Percentiles rank a stretch among this genome's conserved stretches.
These are phyloP conservation scores for Ceratobasidium papillatum DNA, from an alignment of 1,284 basidiomycete species.

Conservation along the genomic window DNA sequence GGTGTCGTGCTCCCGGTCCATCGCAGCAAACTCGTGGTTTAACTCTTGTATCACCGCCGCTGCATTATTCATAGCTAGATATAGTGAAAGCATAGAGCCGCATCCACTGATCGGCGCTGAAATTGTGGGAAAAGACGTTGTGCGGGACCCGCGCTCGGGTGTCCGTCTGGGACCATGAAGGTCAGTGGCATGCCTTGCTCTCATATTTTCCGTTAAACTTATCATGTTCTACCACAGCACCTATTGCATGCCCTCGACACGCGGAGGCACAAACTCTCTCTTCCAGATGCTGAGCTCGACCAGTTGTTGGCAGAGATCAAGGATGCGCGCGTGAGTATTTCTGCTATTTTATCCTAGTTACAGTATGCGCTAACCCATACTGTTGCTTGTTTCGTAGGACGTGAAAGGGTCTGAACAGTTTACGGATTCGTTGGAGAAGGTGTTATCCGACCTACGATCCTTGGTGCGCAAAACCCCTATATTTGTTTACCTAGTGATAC, in stretches of 20 bases:
- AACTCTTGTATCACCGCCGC: background rate
- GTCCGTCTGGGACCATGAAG: conserved; percentile 9
- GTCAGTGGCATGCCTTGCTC: background rate
- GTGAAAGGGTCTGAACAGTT: conserved; percentile 85
- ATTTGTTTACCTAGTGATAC: conserved; percentile 22
- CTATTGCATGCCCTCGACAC: conserved; percentile 75
- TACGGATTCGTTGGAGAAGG: conserved; percentile 88
- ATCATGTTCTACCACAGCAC: conserved; percentile 59
- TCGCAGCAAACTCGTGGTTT: background rate
- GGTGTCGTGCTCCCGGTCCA: conserved; percentile 3
- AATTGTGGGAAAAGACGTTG: background rate
- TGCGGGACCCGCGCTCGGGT: conserved; percentile 10
- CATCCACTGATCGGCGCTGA: background rate
- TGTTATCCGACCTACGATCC: conserved; percentile 83
- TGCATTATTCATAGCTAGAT: background rate
- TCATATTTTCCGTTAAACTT: background rate
- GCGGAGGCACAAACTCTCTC: conserved; percentile 64
- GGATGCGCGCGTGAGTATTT: conserved; percentile 71
- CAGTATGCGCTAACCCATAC: conserved; percentile 1
- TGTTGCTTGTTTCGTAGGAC: conserved; percentile 56
- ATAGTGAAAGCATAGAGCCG: background rate
- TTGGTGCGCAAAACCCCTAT: conserved; percentile 62
- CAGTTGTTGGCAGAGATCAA: conserved; percentile 76
- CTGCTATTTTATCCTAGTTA: background rate
- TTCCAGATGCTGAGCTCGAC: conserved; percentile 69